phyloP scores from a whole-genome alignment of 108 stramenopile species.

The Conticribra weissflogii region DNA sequence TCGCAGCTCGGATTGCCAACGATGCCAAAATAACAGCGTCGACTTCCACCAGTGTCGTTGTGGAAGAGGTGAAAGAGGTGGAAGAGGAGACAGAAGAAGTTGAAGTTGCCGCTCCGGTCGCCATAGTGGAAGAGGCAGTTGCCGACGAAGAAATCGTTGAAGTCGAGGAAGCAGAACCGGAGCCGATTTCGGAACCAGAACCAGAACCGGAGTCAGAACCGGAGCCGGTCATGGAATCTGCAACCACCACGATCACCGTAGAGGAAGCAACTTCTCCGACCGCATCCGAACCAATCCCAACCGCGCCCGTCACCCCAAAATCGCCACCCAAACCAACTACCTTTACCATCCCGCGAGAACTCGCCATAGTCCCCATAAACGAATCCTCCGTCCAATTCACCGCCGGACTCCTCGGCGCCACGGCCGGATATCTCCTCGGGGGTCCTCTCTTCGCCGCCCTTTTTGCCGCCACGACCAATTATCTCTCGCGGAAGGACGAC shows the following conservation, averaged over 20 bases:
- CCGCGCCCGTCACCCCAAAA: too few species aligned
- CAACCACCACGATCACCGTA: background rate
- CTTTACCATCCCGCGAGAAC: constrained; percentile 33
- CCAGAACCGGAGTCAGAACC: constrained; percentile 1
- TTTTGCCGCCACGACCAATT: constrained; percentile 64
- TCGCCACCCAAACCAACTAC: constrained; percentile 24
- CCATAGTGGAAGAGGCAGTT: too few species aligned
- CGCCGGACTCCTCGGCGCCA: constrained; percentile 31
- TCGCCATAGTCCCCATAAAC: constrained; percentile 47
- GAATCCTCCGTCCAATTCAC: constrained; percentile 46
- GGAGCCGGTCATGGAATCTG: background rate
- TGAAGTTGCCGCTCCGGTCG: too few species aligned
- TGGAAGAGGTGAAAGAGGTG: background rate
- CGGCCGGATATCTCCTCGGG: constrained; percentile 55
- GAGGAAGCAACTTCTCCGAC: background rate
- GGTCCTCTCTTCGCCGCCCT: constrained; percentile 65
- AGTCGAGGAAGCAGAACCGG: too few species aligned
- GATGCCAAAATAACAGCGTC: constrained; percentile 13
- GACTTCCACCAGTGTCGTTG: background rate
- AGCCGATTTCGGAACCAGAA: background rate
- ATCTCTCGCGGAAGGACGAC: constrained; percentile 39
- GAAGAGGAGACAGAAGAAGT: too few species aligned
- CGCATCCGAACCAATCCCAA: constrained; percentile 2
- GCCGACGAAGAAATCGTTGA: too few species aligned
- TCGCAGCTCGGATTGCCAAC: constrained; percentile 15